Evolutionary conservation across 495 filamentous ascomycete species (phyloP).

Genomic region (Penicillium cinerascens): DNA sequence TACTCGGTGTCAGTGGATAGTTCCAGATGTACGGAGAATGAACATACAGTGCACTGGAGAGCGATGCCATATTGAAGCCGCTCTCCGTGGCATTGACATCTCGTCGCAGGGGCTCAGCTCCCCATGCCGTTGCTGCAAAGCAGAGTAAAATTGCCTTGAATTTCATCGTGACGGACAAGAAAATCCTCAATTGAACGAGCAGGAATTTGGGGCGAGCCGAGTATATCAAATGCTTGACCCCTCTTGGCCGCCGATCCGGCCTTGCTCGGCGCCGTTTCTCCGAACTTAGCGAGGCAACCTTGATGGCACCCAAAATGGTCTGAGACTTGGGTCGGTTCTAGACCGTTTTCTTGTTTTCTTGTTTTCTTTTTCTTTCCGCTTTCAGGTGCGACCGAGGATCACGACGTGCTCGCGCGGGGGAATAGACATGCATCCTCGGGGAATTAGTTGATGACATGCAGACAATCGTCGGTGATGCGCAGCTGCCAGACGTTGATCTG

Average conservation of each 20-base stretch:
- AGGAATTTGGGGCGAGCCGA: not conserved
- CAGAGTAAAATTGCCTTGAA: conserved; percentile 5
- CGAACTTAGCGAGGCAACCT: not conserved
- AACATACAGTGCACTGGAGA: conserved; percentile 16
- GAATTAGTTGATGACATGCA: not conserved
- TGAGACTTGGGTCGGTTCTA: not conserved
- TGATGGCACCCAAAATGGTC: not conserved
- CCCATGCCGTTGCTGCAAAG: conserved; percentile 6
- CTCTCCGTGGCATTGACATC: conserved; percentile 3
- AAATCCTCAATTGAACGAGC: not conserved
- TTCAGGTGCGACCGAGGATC: not conserved
- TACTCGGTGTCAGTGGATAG: not conserved
- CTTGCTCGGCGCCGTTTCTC: not conserved
- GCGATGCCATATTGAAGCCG: conserved; percentile 11
- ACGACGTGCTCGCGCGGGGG: not conserved
- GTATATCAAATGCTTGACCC: conserved; percentile 26
- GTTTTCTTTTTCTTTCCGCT: no score
- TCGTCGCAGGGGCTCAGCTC: conserved; percentile 9
- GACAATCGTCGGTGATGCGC: no score
- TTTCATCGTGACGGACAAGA: conserved; percentile 4
- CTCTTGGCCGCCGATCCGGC: conserved; percentile 6
- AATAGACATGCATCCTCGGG: not conserved
- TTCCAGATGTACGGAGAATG: not conserved
- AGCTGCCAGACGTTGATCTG: not conserved
- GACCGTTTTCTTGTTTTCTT: not conserved